phyloP scores from a whole-genome alignment of 2,329 filamentous ascomycete species.

The Alternaria gaisen region DNA sequence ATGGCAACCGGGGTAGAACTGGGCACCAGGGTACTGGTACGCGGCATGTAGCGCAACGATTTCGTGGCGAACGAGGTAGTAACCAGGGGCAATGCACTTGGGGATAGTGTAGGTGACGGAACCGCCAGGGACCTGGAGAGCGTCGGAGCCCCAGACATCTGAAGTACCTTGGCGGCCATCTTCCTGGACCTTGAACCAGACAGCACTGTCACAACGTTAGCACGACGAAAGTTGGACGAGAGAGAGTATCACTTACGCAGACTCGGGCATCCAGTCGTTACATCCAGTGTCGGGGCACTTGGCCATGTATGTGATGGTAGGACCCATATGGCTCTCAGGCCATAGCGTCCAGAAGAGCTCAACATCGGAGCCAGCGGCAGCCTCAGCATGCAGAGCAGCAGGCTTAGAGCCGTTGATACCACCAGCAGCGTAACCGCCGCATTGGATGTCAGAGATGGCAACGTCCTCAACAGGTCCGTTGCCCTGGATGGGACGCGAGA shows the following conservation, averaged over 20 bases:
- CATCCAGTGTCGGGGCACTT: constrained; percentile 63
- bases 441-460: constrained; percentile 64
- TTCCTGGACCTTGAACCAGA: constrained; percentile 67
- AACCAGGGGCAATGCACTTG: constrained; percentile 60
- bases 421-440: constrained; percentile 62
- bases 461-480: constrained; percentile 67
- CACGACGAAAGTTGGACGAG: neutral
- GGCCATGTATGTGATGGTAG: constrained; percentile 68
- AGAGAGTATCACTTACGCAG: constrained; percentile 33
- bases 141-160: constrained; percentile 59
- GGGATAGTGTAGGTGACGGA: constrained; percentile 64
- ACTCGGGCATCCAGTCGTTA: constrained; percentile 59
- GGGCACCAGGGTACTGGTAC: constrained; percentile 61
- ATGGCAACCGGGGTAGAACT: constrained; percentile 68
- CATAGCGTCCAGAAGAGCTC: constrained; percentile 64
- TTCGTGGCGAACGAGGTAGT: constrained; percentile 68
- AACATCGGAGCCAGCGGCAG: constrained; percentile 63
- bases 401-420: constrained; percentile 61
- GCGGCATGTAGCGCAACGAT: constrained; percentile 64
- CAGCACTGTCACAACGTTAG: constrained; percentile 47
- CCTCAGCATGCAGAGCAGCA: constrained; percentile 63
- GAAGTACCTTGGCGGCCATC: constrained; percentile 60
- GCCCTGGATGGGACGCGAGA: constrained; percentile 66
- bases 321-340: constrained; percentile 62
- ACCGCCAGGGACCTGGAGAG: constrained; percentile 57